Conservation (phyloP, 768 basidiomycete genomes). For the Trametes maxima region DNA sequence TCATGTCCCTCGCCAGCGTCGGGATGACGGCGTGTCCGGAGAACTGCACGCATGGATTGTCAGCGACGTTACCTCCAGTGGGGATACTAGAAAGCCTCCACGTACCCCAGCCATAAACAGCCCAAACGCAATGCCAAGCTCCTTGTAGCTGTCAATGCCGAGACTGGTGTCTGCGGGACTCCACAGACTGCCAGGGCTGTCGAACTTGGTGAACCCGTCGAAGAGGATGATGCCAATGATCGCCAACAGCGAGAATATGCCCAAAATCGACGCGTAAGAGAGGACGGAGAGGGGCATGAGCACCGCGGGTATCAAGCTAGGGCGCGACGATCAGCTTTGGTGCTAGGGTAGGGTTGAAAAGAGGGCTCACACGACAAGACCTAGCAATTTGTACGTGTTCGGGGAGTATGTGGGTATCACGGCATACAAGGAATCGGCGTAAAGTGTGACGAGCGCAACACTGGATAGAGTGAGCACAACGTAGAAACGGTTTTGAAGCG, state of each 20-base stretch:
- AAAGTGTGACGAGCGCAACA: slow-evolving; percentile 86
- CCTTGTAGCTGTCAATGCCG: slow-evolving; percentile 50
- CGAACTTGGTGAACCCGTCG: slow-evolving; percentile 75
- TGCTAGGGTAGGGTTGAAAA: not conserved
- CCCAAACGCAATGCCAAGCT: slow-evolving; percentile 82
- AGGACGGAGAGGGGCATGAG: slow-evolving; percentile 85
- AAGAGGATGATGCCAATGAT: slow-evolving; percentile 77
- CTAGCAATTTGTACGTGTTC: slow-evolving; percentile 74
- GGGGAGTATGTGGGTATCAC: slow-evolving; percentile 69
- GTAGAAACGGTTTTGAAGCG: not conserved
- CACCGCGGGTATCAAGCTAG: slow-evolving; percentile 79
- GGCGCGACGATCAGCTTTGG: not conserved
- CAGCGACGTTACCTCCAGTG: not conserved
- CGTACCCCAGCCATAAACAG: slow-evolving; percentile 88
- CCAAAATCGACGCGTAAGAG: slow-evolving; percentile 86
- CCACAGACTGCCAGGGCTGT: slow-evolving; percentile 82
- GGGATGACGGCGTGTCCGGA: slow-evolving; percentile 93
- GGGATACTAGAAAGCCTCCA: not conserved
- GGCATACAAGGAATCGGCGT: slow-evolving; percentile 81
- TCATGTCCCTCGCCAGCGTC: slow-evolving; percentile 88
- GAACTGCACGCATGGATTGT: slow-evolving; percentile 50
- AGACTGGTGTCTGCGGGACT: slow-evolving; percentile 69
- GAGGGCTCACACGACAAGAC: slow-evolving; percentile 63
- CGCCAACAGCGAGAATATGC: slow-evolving; percentile 76
- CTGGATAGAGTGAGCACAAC: slow-evolving; percentile 38